A percentile compares a stretch with the other conserved stretches of the same genome.
Conservation (phyloP, 768 basidiomycete genomes). For the Tricholoma matsutake region DNA sequence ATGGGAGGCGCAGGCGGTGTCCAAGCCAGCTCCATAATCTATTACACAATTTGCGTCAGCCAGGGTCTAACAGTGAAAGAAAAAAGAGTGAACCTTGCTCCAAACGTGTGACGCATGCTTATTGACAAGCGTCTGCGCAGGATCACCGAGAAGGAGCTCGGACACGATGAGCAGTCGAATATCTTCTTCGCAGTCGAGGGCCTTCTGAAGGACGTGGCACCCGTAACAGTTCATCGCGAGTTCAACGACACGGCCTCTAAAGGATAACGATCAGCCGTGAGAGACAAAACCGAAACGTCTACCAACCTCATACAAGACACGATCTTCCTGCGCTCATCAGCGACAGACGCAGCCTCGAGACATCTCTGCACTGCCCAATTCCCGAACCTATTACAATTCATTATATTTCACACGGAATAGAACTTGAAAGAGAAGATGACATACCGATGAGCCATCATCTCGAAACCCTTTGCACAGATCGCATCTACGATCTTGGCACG, state of each 20-base stretch:
- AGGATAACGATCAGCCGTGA: conserved; percentile 1
- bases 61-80: not conserved
- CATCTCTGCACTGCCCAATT: conserved; percentile 92
- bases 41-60: not conserved
- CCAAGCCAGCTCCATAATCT: conserved; percentile 93
- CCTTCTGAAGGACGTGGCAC: conserved; percentile 87
- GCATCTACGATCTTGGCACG: conserved; percentile 84
- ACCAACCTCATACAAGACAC: conserved; percentile 82
- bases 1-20: conserved; percentile 85
- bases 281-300: not conserved
- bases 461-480: conserved; percentile 78
- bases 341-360: conserved; percentile 71
- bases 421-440: conserved; percentile 5
- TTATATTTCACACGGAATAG: not conserved
- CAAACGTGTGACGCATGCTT: conserved; percentile 92
- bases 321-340: conserved; percentile 76
- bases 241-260: conserved; percentile 78
- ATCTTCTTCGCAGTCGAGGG: conserved; percentile 88
- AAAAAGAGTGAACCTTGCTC: conserved; percentile 62
- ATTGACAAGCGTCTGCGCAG: conserved; percentile 82
- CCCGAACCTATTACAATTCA: conserved; percentile 58
- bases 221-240: conserved; percentile 88
- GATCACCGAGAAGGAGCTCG: conserved; percentile 80
- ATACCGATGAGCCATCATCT: conserved; percentile 90
- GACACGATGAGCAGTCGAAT: conserved; percentile 80